Percentiles rank a stretch among this genome's conserved stretches.
These are phyloP conservation scores for Epichloe aotearoae DNA, from an alignment of 2,329 filamentous ascomycete species.

Conservation along the genomic window DNA sequence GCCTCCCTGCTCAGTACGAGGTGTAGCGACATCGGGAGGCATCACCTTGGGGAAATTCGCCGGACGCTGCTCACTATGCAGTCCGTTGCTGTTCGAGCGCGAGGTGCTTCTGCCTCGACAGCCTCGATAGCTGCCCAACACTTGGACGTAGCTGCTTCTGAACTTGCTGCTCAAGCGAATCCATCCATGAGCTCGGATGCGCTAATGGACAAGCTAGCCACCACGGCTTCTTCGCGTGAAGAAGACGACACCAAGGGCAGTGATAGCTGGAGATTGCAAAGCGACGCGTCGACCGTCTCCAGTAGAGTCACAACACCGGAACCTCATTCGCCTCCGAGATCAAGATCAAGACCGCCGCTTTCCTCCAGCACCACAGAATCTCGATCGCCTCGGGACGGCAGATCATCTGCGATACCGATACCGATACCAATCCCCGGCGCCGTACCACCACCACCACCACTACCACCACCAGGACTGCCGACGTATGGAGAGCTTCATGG, in stretches of 20 bases:
- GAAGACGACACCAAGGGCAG: slow-evolving; percentile 15
- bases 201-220: slow-evolving; percentile 3
- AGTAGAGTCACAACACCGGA: slow-evolving; percentile 18
- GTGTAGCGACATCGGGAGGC: neutral
- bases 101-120: neutral
- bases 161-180: neutral
- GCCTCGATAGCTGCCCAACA: neutral
- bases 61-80: neutral
- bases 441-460: slow-evolving; percentile 4
- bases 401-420: slow-evolving; percentile 1
- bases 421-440: slow-evolving; percentile 7
- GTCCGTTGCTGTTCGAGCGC: neutral
- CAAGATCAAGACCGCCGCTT: slow-evolving; percentile 4
- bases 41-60: neutral
- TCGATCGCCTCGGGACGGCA: slow-evolving; percentile 7
- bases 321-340: slow-evolving; percentile 8
- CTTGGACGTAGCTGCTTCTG: neutral
- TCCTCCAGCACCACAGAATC: slow-evolving; percentile 6
- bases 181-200: neutral
- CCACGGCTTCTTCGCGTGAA: slow-evolving; percentile 14
- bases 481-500: neutral
- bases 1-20: slow-evolving; percentile 4
- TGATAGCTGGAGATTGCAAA: slow-evolving; percentile 14
- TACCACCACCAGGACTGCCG: neutral
- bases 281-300: slow-evolving; percentile 16